phyloP scores from a whole-genome alignment of 352 stramenopile genomes.

The Phytophthora agathidicida region DNA sequence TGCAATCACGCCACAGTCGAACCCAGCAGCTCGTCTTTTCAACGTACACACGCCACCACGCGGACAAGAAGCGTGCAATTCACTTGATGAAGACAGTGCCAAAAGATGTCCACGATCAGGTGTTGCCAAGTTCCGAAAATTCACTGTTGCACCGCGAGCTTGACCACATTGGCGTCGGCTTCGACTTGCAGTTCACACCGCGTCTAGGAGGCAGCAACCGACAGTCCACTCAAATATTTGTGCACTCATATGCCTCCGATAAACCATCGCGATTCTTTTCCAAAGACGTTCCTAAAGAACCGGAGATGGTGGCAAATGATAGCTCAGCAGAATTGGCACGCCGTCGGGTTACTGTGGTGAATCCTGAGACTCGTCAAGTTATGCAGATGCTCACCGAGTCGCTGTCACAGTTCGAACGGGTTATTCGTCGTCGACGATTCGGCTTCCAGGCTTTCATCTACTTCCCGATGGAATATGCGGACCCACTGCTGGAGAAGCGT shows the following conservation, averaged over 20 bases:
- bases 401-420: slow-evolving; percentile 53
- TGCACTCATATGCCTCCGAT: slow-evolving; percentile 51
- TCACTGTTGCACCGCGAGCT: slow-evolving; percentile 45
- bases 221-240: slow-evolving; percentile 48
- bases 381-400: slow-evolving; percentile 56
- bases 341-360: slow-evolving; percentile 48
- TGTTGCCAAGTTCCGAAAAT: slow-evolving; percentile 40
- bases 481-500: slow-evolving; percentile 29
- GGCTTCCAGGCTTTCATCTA: slow-evolving; percentile 76
- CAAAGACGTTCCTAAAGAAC: slow-evolving; percentile 8
- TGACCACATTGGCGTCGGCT: slow-evolving; percentile 58
- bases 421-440: slow-evolving; percentile 67
- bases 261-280: slow-evolving; percentile 36
- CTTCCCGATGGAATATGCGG: slow-evolving; percentile 47
- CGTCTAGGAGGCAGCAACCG: slow-evolving; percentile 30
- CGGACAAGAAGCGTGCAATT: slow-evolving; percentile 45
- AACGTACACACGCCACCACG: slow-evolving; percentile 49
- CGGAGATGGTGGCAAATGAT: slow-evolving; percentile 16
- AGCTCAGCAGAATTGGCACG: slow-evolving; percentile 33
- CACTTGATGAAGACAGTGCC: slow-evolving; percentile 62
- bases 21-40: slow-evolving; percentile 58
- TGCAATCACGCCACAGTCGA: slow-evolving; percentile 42
- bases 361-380: slow-evolving; percentile 50
- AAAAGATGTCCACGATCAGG: slow-evolving; percentile 58
- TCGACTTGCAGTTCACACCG: slow-evolving; percentile 47